Conservation (phyloP, 1,284 basidiomycete species). For the Sanghuangporus weigelae region DNA sequence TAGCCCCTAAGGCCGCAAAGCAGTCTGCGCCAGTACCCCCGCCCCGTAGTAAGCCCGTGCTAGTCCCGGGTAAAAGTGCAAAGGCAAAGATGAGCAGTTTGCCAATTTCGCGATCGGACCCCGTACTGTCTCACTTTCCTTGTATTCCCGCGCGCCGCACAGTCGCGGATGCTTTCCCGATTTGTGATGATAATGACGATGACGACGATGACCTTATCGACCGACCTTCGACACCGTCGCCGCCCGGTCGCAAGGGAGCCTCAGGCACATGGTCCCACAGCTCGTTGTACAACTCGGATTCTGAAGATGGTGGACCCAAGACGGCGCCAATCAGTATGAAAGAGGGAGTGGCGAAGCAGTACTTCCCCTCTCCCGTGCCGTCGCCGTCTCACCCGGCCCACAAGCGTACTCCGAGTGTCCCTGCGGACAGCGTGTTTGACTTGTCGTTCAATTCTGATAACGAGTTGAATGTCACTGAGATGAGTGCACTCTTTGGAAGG, state of each 20-base stretch:
- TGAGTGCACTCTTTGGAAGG: slow-evolving; percentile 5
- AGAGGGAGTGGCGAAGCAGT: slow-evolving; percentile 9
- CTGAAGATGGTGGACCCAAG: slow-evolving; percentile 1
- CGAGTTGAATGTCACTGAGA: slow-evolving; percentile 8
- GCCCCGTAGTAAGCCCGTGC: slow-evolving; percentile 5
- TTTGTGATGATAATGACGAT: slow-evolving; percentile 15
- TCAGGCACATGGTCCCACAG: slow-evolving; percentile 4
- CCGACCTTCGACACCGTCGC: slow-evolving; percentile 14
- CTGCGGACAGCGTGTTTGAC: slow-evolving; percentile 11
- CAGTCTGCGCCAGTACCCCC: not conserved
- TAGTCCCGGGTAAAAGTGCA: not conserved
- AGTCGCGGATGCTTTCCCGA: slow-evolving; percentile 8
- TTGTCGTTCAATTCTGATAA: slow-evolving; percentile 16
- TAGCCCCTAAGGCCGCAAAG: not conserved
- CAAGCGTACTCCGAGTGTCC: slow-evolving; percentile 15
- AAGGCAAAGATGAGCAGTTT: slow-evolving; percentile 1
- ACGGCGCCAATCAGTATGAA: slow-evolving; percentile 14
- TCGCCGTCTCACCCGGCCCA: slow-evolving; percentile 11
- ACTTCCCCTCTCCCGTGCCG: slow-evolving; percentile 10
- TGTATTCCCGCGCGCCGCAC: not conserved
- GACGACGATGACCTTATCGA: slow-evolving; percentile 8
- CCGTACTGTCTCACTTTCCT: slow-evolving; percentile 7
- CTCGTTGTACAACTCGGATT: slow-evolving; percentile 1
- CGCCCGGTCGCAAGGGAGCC: not conserved
- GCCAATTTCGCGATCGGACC: slow-evolving; percentile 13